phyloP scores from a whole-genome alignment of 441 rosid species.

The Heliophila coronopifolia region DNA sequence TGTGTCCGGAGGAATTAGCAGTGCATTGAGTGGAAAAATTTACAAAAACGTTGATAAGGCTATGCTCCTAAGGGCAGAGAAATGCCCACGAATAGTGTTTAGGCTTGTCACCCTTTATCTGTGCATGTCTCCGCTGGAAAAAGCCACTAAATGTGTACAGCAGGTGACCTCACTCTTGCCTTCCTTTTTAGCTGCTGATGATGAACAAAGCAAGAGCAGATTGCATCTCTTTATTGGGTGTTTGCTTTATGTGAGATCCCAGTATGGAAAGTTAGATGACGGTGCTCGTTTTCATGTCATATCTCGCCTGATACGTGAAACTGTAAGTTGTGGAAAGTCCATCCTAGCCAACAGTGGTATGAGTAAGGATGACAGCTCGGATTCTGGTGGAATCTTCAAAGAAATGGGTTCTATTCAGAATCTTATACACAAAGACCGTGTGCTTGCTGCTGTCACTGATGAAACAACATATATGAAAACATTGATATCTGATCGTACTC shows the following conservation, averaged over 20 bases:
- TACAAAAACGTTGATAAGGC: constrained; percentile 86
- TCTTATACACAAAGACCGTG: constrained; percentile 89
- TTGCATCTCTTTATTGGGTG: constrained; percentile 93
- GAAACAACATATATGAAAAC: constrained; percentile 73
- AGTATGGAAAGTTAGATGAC: constrained; percentile 74
- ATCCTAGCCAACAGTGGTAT: constrained; percentile 76
- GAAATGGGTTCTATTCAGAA: constrained; percentile 66
- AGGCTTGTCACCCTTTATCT: constrained; percentile 81
- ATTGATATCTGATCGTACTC: constrained; percentile 59
- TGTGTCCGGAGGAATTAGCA: constrained; percentile 95
- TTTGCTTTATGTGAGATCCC: constrained; percentile 74
- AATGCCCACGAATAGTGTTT: constrained; percentile 85
- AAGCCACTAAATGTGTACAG: constrained; percentile 91
- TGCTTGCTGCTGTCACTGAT: constrained; percentile 74
- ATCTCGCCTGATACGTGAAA: constrained; percentile 88
- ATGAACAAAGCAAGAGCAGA: constrained; percentile 89
- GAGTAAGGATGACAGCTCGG: constrained; percentile 65
- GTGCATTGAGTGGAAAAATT: constrained; percentile 83
- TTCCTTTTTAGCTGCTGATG: constrained; percentile 67
- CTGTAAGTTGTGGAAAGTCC: constrained; percentile 78
- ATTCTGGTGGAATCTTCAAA: constrained; percentile 54
- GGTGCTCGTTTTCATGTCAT: constrained; percentile 96
- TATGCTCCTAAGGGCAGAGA: constrained; percentile 92
- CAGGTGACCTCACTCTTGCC: constrained; percentile 82
- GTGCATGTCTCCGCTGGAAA: constrained; percentile 79